Base-by-base conservation (phyloP, 768 basidiomycete genomes). In the Phylloporus rhodoxanthus region DNA sequence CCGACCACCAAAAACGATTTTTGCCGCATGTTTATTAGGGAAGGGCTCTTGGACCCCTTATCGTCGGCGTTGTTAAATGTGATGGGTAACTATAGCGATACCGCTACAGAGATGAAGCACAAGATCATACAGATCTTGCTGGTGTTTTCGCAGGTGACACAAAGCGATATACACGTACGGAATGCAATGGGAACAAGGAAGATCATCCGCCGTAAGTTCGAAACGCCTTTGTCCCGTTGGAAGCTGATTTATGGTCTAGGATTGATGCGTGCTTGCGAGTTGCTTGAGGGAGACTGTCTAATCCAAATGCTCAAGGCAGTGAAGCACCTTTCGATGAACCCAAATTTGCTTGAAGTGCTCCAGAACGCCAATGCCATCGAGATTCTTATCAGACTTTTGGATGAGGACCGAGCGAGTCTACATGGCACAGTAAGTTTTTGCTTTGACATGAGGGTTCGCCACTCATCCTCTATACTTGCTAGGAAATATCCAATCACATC, bases 1-100 rank as follows among this genome's bases (percentile, higher is more conserved):
- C 90, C 96, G 8, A 96, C 94, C 4, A 93, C 94, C 10, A 91
- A 96, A 67, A 97, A 96, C 63, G 96, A 98, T 68, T 98, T 98
- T 64, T 97, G 94, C 63, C 81, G 96, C 9, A 94, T 98, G 87
- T 95, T 98, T 72, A 91, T 96, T 36, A 79, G 92, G 5, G 96
- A 98, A 70, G 96, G 96, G 23, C 73, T 99, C 3, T 74, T 96
- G 40, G 94, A 96, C 57, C 95, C 96, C 0, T 72, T 99, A 1
- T 91, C 93, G 1, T 82, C 86, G 2, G 96, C 95, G 2, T 69
- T 99, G 21, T 71, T 95, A 50, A 87, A 91, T 58, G 89, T 97
- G 47, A 90, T 94, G 77, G 78, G 80, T 3, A 84, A 80, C 50
- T 78, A 79, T 9, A 85, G 80, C 45, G 75, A 78, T 20, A 70